Conservation (phyloP, 805 yeast species). For the Yarrowia phangngaensis region DNA sequence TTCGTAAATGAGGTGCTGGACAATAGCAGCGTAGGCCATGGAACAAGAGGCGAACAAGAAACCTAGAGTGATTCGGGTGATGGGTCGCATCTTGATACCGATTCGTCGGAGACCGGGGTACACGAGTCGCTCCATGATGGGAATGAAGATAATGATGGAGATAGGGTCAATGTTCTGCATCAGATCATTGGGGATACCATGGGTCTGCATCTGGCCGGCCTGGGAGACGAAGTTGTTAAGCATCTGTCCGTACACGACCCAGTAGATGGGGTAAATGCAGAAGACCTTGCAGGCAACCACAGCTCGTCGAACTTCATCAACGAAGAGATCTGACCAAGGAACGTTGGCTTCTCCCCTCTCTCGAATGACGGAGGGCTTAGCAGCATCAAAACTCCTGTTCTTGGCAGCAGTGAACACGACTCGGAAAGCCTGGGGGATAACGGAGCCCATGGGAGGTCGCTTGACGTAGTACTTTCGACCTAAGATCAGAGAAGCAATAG, state of each 20-base stretch:
- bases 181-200: slow-evolving; percentile 77
- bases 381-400: slow-evolving; percentile 50
- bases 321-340: slow-evolving; percentile 65
- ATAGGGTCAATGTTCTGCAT: slow-evolving; percentile 72
- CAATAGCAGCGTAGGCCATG: slow-evolving; percentile 72
- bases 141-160: slow-evolving; percentile 72
- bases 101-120: slow-evolving; percentile 52
- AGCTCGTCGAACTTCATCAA: slow-evolving; percentile 67
- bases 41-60: slow-evolving; percentile 61
- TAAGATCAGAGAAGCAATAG: slow-evolving; percentile 48
- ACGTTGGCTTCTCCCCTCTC: slow-evolving; percentile 42
- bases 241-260: slow-evolving; percentile 74
- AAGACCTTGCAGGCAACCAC: slow-evolving; percentile 70
- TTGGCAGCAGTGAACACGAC: slow-evolving; percentile 45
- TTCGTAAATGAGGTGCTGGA: slow-evolving; percentile 64
- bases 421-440: slow-evolving; percentile 52
- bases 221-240: slow-evolving; percentile 67
- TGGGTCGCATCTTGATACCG: slow-evolving; percentile 59
- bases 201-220: slow-evolving; percentile 69
- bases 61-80: slow-evolving; percentile 67
- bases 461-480: slow-evolving; percentile 57
- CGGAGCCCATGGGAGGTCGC: slow-evolving; percentile 59
- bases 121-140: slow-evolving; percentile 58
- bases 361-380: slow-evolving; percentile 56
- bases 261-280: slow-evolving; percentile 64